Evolutionary conservation across 2,329 filamentous ascomycete genomes (phyloP).

Genomic region (Cordyceps farinosa): DNA sequence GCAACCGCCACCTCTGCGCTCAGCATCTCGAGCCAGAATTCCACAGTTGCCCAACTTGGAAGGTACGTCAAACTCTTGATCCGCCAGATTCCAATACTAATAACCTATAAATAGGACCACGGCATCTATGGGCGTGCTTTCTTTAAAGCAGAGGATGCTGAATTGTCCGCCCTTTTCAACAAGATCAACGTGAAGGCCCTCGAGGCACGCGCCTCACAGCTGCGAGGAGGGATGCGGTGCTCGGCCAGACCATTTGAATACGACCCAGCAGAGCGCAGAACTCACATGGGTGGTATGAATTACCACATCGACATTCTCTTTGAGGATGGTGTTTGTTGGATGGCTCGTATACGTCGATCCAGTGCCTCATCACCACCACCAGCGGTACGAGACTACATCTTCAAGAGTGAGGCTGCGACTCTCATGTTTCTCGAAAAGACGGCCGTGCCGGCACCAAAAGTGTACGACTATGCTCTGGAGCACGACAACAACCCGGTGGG

Average conservation of each 20-base stretch:
- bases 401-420: slow-evolving; percentile 40
- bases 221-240: slow-evolving; percentile 36
- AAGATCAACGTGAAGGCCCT: slow-evolving; percentile 37
- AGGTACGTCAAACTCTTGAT: slow-evolving; percentile 28
- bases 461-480: slow-evolving; percentile 35
- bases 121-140: slow-evolving; percentile 32
- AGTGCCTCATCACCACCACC: slow-evolving; percentile 37
- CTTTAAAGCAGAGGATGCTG: slow-evolving; percentile 31
- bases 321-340: slow-evolving; percentile 40
- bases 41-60: slow-evolving; percentile 36
- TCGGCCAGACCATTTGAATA: slow-evolving; percentile 33
- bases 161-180: slow-evolving; percentile 33
- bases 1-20: slow-evolving; percentile 36
- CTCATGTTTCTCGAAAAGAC: slow-evolving; percentile 37
- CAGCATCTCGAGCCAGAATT: slow-evolving; percentile 30
- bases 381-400: slow-evolving; percentile 31
- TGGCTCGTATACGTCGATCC: slow-evolving; percentile 38
- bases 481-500: slow-evolving; percentile 31
- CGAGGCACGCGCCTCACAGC: slow-evolving; percentile 30
- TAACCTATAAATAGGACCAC: slow-evolving; percentile 30
- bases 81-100: background rate
- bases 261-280: slow-evolving; percentile 30
- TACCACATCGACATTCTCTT: slow-evolving; percentile 41
- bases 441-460: slow-evolving; percentile 35
- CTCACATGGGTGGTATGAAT: slow-evolving; percentile 44